Evolutionary conservation across 2,329 filamentous ascomycete genomes (phyloP), one percentile per base, ranked within the genome.

Genomic region (Raffaelea albimanens): DNA sequence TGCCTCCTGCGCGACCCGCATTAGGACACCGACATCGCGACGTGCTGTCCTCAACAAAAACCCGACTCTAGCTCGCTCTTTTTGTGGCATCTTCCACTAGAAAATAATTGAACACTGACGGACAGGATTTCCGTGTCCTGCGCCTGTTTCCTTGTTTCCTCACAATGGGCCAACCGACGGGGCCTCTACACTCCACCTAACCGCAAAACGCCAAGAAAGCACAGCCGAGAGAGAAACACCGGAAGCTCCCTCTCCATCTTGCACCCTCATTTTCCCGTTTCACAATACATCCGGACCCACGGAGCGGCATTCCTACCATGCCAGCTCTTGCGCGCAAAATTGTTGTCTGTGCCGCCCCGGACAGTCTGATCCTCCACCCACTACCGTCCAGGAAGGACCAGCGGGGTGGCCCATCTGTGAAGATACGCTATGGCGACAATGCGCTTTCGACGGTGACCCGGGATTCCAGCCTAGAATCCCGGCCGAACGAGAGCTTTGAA

Each of bases 351-450:
- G 87, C 89, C 47, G 82, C 87, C 22, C 78, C 83, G 46, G 89
- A 96, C 59, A 89, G 89, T 49, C 73, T 96, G 45, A 71, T 95
- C 53, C 74, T 96, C 40, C 87, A 93, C 58, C 83, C 86, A 22
- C 68, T 85, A 25, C 72, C 78, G 18, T 65, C 71, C 47, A 80
- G 80, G 62, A 81, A 80, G 59, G 76, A 81, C 59, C 73, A 77
- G 61, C 65, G 71, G 36, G 66, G 68, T 11, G 46, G 43, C 47
- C 70, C 75, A 50, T 72, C 81, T 20, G 71, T 89, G 46, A 80
- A 78, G 57, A 76, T 95, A 53, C 80, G 81, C 56, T 95, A 94
- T 58, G 73, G 71, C 44, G 75, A 79, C 59, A 68, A 69, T n/a
- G 61, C 67, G 3, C 60, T 79, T 22, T 68, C 71, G 5, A 54